A percentile compares a stretch with the other conserved stretches of the same genome.
These are phyloP conservation scores for Leptomonas seymouri DNA, from an alignment of 208 protist species.

Conservation along the genomic window DNA sequence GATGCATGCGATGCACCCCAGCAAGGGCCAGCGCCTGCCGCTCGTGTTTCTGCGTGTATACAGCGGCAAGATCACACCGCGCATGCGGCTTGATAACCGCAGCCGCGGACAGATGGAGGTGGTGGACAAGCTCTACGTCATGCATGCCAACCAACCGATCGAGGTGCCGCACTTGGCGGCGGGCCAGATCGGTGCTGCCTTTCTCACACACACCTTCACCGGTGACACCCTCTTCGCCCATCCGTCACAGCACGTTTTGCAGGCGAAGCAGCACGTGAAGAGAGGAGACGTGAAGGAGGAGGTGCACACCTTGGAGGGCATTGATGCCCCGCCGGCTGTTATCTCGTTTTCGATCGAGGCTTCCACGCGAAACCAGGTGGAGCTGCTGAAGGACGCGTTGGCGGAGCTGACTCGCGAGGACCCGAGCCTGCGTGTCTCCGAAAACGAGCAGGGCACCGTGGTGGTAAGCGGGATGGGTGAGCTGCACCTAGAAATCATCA, in stretches of 20 bases:
- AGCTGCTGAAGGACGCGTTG: constrained; percentile 92
- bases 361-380: constrained; percentile 79
- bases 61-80: constrained; percentile 75
- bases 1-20: constrained; percentile 56
- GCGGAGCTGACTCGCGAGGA: constrained; percentile 94
- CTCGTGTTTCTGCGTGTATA: constrained; percentile 94
- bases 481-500: constrained; percentile 95
- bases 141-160: constrained; percentile 81
- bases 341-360: constrained; percentile 95
- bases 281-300: constrained; percentile 36
- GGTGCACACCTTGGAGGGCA: constrained; percentile 82
- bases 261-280: constrained; percentile 34
- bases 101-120: constrained; percentile 50
- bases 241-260: constrained; percentile 38
- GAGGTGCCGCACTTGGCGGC: constrained; percentile 75
- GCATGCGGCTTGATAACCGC: constrained; percentile 73
- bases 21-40: constrained; percentile 69
- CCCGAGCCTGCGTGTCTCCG: constrained; percentile 90
- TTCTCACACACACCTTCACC: constrained; percentile 66
- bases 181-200: constrained; percentile 83
- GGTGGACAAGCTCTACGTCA: constrained; percentile 90
- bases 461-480: constrained; percentile 97
- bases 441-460: constrained; percentile 89
- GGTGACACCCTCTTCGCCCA: constrained; percentile 82
- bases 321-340: constrained; percentile 95